A percentile compares a stretch with the other conserved stretches of the same genome.
These are phyloP conservation scores for Alternaria sp. DNA, from an alignment of 2,329 filamentous ascomycete species.

Conservation along the genomic window DNA sequence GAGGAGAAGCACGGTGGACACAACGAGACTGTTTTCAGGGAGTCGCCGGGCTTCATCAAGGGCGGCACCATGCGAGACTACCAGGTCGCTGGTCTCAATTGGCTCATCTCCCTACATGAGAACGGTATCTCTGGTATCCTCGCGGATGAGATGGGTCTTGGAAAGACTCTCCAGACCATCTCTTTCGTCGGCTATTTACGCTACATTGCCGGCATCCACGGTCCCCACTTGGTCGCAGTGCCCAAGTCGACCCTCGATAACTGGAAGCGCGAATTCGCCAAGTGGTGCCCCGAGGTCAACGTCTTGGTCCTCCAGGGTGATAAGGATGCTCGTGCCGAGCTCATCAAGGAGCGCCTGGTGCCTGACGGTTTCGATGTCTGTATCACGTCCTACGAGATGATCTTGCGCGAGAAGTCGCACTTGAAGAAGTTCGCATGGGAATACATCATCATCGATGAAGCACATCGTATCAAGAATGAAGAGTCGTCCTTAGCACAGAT, in stretches of 20 bases:
- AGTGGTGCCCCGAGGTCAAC: constrained; percentile 95
- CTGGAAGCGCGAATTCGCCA: constrained; percentile 94
- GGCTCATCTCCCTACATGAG: constrained; percentile 96
- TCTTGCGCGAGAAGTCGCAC: constrained; percentile 91
- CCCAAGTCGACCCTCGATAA: constrained; percentile 98
- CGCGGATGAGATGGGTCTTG: constrained; percentile 98
- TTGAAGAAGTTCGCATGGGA: constrained; percentile 99
- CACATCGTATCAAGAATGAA: constrained; percentile 99
- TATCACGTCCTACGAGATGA: constrained; percentile 99
- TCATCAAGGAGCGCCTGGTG: constrained; percentile 91
- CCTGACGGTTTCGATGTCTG: constrained; percentile 98
- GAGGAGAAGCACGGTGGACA: constrained; percentile 90
- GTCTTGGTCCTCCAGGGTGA: constrained; percentile 92
- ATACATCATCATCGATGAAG: constrained; percentile 98
- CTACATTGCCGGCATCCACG: constrained; percentile 87
- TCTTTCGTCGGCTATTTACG: constrained; percentile 94
- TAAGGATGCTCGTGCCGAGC: constrained; percentile 87
- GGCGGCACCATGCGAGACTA: constrained; percentile 93
- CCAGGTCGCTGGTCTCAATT: constrained; percentile 93
- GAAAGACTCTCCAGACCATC: constrained; percentile 97
- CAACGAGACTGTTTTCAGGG: constrained; percentile 84
- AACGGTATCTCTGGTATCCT: constrained; percentile 98
- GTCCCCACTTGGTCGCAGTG: constrained; percentile 89
- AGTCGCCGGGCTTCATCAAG: constrained; percentile 89
- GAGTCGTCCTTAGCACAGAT: constrained; percentile 97